Percentiles rank a stretch among this genome's conserved stretches.
Conservation (phyloP, 2,329 filamentous ascomycete genomes). For the Atkinsonella hypoxylon region DNA sequence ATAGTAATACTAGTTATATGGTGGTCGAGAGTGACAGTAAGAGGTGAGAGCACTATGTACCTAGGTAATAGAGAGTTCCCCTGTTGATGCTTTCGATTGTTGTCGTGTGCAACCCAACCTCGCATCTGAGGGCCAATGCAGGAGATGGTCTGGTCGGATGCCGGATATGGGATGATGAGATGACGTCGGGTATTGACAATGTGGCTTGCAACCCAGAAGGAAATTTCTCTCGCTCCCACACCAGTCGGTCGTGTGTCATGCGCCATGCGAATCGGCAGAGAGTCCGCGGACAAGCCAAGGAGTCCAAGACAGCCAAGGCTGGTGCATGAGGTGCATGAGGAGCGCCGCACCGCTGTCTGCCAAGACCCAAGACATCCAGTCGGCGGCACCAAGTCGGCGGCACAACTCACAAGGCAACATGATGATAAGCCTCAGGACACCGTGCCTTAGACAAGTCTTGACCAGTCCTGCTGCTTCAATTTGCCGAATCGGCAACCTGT, state of each 20-base stretch:
- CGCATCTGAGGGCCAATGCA: not conserved
- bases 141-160: not conserved
- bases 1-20: no score
- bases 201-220: not conserved
- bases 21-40: no score
- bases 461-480: no score
- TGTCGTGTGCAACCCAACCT: no score
- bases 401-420: not conserved
- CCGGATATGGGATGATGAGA: conserved; percentile 1
- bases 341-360: not conserved
- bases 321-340: no score
- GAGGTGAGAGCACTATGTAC: no score
- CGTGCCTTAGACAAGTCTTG: not conserved
- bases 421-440: not conserved
- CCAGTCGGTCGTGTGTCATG: not conserved
- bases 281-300: conserved; percentile 1
- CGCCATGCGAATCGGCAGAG: conserved; percentile 1
- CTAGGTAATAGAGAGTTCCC: no score
- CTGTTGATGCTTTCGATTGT: not conserved
- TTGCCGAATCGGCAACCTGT: no score
- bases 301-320: no score
- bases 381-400: not conserved
- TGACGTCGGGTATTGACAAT: conserved; percentile 4
- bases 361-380: not conserved
- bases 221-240: not conserved